phyloP scores from a whole-genome alignment of 176 grass and related monocot genomes.

The Zoysia pacifica region DNA sequence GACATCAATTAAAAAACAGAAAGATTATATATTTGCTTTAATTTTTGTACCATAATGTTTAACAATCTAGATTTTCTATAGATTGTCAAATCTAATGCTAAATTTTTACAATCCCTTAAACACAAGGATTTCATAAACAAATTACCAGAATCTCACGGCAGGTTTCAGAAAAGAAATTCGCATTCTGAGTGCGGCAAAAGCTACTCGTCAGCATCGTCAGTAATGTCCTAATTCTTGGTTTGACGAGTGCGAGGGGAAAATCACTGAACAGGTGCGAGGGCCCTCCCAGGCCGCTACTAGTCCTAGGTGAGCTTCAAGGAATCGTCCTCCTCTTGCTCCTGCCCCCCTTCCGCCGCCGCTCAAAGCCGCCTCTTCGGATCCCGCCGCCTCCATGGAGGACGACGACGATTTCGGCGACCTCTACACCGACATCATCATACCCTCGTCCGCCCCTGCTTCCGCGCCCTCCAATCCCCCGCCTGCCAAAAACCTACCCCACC shows the following conservation, averaged over 20 bases:
- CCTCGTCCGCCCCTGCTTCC: conserved; percentile 19
- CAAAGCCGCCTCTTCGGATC: conserved; percentile 23
- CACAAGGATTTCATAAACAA: background rate
- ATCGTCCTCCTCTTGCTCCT: background rate
- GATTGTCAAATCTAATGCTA: no score
- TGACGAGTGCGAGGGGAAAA: background rate
- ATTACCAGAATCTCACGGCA: background rate
- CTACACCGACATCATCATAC: conserved; percentile 72
- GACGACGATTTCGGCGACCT: conserved; percentile 99
- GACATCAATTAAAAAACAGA: no score
- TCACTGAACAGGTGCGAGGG: background rate
- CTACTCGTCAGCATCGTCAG: background rate
- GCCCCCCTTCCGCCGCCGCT: conserved; percentile 36
- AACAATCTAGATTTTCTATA: no score
- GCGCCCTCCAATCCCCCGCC: conserved; percentile 20
- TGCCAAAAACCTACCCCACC: conserved; percentile 1
- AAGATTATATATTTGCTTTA: no score
- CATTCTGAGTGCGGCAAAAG: background rate
- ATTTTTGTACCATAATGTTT: no score
- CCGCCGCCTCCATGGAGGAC: conserved; percentile 66
- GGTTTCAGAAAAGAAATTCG: background rate
- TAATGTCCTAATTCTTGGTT: background rate
- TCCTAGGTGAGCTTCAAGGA: background rate
- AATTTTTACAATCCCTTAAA: no score
- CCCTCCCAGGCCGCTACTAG: conserved; percentile 20